Conservation (phyloP, 345 rosid species). For the Citrus reticulata region DNA sequence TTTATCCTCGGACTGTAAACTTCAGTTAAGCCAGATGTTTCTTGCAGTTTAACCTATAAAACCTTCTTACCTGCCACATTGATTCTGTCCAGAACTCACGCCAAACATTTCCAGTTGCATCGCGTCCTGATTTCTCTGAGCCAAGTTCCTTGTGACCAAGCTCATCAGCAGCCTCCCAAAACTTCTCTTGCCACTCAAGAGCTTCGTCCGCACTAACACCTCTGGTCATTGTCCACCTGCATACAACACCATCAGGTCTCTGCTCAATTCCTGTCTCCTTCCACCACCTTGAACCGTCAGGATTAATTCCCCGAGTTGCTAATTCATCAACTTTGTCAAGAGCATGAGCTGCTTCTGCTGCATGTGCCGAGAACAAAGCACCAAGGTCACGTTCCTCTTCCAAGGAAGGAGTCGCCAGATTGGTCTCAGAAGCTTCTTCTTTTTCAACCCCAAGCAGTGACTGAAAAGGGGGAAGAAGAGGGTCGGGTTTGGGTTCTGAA, state of each 20-base stretch:
- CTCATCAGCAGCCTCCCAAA: conserved; percentile 96
- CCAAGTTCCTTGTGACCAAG: conserved; percentile 92
- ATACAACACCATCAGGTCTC: conserved; percentile 76
- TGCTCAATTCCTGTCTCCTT: conserved; percentile 72
- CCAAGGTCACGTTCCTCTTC: conserved; percentile 47
- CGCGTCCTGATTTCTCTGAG: conserved; percentile 93
- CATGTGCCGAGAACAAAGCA: conserved; percentile 47
- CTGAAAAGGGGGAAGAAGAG: conserved; percentile 68
- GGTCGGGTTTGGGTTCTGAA: conserved; percentile 23
- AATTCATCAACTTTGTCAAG: conserved; percentile 47
- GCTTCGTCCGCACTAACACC: conserved; percentile 76
- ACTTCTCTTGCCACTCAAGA: conserved; percentile 95
- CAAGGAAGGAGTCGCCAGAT: conserved; percentile 23
- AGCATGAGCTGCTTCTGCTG: conserved; percentile 79
- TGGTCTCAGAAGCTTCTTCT: conserved; percentile 27
- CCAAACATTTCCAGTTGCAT: conserved; percentile 82
- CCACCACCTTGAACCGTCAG: conserved; percentile 86
- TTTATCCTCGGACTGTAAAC: no score
- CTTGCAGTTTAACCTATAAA: neutral
- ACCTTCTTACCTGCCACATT: conserved; percentile 68
- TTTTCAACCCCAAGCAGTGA: conserved; percentile 53
- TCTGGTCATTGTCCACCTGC: conserved; percentile 89
- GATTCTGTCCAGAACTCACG: conserved; percentile 90
- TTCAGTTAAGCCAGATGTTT: neutral
- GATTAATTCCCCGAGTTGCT: conserved; percentile 42